Base-by-base conservation (phyloP, 2,329 filamentous ascomycete genomes). In the Ceratocystis variospora region DNA sequence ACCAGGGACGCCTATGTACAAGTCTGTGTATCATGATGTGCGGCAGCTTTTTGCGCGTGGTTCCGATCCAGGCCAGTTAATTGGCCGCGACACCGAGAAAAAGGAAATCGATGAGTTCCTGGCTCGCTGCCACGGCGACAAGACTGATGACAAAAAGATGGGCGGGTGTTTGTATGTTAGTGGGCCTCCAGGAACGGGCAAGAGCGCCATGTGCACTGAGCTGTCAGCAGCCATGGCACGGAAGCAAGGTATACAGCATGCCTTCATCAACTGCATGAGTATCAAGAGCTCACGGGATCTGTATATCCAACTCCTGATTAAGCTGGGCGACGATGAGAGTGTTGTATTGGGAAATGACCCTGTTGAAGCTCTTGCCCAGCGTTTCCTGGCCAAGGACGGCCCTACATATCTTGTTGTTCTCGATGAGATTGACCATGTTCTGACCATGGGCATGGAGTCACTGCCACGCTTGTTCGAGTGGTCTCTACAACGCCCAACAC, bases 231-330 rank as follows among this genome's bases (percentile, higher is more conserved):
- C 84, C 55, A 76, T 87, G 62, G 77, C 78, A 10, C 73, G 77
- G 3, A 77, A 78, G 44, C 77, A 80, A 17, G 75, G 78, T 3
- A 78, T 94, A 64, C 85, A 84, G 71, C 85, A 87, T 64, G 86
- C 86, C 1, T 93, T 92, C 72, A 82, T 99, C 79, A 99, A 99
- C 74, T 99, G 94, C 76, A 96, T 96, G 86, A 96, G 92, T 76
- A 86, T 96, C 76, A 95, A 94, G 72, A 90, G 86, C 44, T 89
- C 91, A 1, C 86, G 85, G 70, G 92, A 96, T 73, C 81, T 99
- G 25, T 96, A 95, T 75, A 81, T 82, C 69, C 92, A 87, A 22
- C 78, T 99, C 19, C 77, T 93, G 12, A 86, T 89, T 65, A 83
- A 93, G 53, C 78, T 87, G 66, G 81, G 81, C 12, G 80, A 86